Percentiles rank a stretch among this genome's conserved stretches.
phyloP scores from a whole-genome alignment of 176 grass and related monocot species.

The Oryza rufipogon region DNA sequence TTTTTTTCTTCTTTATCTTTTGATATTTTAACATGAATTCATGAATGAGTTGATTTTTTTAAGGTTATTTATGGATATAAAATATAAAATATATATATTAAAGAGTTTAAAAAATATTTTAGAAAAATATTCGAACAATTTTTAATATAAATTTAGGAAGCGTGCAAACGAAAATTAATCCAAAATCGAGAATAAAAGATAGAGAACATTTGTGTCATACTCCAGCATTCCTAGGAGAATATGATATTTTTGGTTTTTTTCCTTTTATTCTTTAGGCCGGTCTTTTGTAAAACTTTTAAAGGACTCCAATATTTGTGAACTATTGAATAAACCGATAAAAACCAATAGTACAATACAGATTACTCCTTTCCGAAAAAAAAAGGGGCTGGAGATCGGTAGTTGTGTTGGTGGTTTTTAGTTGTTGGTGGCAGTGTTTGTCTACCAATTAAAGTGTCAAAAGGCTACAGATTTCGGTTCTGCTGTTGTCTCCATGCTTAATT shows the following conservation, averaged over 20 bases:
- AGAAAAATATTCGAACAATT: too few species aligned
- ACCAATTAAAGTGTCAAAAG: slow-evolving; percentile 26
- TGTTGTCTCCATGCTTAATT: slow-evolving; percentile 32
- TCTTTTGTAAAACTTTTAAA: not conserved
- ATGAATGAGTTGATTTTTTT: too few species aligned
- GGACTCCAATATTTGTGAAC: not conserved
- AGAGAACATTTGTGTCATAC: not conserved
- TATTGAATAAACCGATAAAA: not conserved
- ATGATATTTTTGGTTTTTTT: not conserved
- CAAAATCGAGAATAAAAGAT: too few species aligned
- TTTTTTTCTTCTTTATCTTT: not conserved
- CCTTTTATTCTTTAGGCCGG: not conserved
- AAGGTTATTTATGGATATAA: too few species aligned
- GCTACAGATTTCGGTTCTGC: slow-evolving; percentile 39
- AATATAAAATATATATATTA: too few species aligned
- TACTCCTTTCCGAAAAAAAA: too few species aligned
- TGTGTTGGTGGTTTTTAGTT: slow-evolving; percentile 7
- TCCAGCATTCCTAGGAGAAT: too few species aligned
- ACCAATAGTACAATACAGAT: too few species aligned
- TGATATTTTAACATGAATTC: not conserved
- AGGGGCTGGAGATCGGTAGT: not conserved
- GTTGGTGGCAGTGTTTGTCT: slow-evolving; percentile 34
- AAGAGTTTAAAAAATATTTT: too few species aligned
- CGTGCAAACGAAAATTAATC: too few species aligned
- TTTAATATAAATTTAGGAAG: too few species aligned